phyloP scores from a whole-genome alignment of 2,329 filamentous ascomycete genomes.

The Verticillium longisporum region DNA sequence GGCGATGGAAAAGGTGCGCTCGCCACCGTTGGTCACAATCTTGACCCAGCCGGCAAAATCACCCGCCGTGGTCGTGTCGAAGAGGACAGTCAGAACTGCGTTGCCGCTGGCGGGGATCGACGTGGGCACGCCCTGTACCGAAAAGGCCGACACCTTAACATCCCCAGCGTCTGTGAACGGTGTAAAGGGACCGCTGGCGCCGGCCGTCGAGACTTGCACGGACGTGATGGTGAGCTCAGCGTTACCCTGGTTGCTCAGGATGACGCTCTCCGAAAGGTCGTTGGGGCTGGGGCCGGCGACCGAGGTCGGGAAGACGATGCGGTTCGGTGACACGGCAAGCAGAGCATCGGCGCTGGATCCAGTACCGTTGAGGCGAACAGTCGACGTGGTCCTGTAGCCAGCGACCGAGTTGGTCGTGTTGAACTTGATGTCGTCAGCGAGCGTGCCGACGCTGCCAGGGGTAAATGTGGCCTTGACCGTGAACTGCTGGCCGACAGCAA shows the following conservation, averaged over 20 bases:
- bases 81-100: conserved; percentile 34
- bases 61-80: conserved; percentile 36
- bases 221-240: conserved; percentile 31
- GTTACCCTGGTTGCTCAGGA: conserved; percentile 44
- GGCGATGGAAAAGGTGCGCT: conserved; percentile 36
- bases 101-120: conserved; percentile 30
- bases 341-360: conserved; percentile 37
- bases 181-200: conserved; percentile 36
- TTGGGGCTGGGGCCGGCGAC: conserved; percentile 32
- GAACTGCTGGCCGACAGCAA: conserved; percentile 29
- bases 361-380: conserved; percentile 38
- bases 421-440: conserved; percentile 38
- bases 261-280: conserved; percentile 32
- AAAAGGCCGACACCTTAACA: conserved; percentile 37
- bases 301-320: conserved; percentile 39
- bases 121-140: conserved; percentile 36
- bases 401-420: conserved; percentile 35
- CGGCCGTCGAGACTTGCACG: conserved; percentile 34
- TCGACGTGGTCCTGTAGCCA: conserved; percentile 37
- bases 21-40: conserved; percentile 40
- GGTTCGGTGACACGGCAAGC: conserved; percentile 38
- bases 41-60: conserved; percentile 42
- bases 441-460: conserved; percentile 36
- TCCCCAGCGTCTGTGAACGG: conserved; percentile 21
- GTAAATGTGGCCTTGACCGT: conserved; percentile 35